Evolutionary conservation across 2,329 filamentous ascomycete genomes (phyloP), one percentile per base, ranked within the genome.

Genomic region (Rutstroemia sp.): DNA sequence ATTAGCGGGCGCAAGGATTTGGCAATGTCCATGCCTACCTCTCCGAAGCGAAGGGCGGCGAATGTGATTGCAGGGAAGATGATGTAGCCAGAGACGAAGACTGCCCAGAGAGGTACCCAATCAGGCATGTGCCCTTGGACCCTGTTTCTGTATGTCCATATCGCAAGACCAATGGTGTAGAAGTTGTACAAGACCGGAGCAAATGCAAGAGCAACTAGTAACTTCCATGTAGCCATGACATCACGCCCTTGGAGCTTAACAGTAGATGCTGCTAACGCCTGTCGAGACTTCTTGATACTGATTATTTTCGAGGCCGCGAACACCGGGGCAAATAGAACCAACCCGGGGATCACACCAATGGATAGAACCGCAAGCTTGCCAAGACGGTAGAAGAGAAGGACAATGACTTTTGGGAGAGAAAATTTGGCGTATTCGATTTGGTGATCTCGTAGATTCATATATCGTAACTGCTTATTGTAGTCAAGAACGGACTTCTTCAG

Each of bases 11-110:
- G 83, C 16, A 99, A 80, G 0, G 92, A 97, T 73, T 97, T 99
- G 75, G 94, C 77, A 56, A 99, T 96, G 69, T 99, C 94, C 91
- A 99, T 96, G 52, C 92, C 94, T n/a, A 95, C 87, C 73, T 99
- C 94, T 48, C 94, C 94, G 63, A 97, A 95, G 10, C 94, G 87
- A 52, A 99, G 83, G 6, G 94, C 90, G 4, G 91, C 92, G 71
- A 95, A 96, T 0, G 92, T 96, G 65, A 96, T 87, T 23, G 84
- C 81, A 5, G 92, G 88, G 76, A 96, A 96, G 62, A 95, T 75
- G 48, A 89, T 78, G 75, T 89, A 86, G 50, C 91, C 88, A 41
- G 83, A 81, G 9, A 89, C 70, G 61, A 92, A 84, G 10, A 95
- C 81, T 21, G 83, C 70, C 83, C 87, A 95, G 57, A 92, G 79